phyloP scores from a whole-genome alignment of 1,284 basidiomycete genomes.

The Rhodotorula sp. region DNA sequence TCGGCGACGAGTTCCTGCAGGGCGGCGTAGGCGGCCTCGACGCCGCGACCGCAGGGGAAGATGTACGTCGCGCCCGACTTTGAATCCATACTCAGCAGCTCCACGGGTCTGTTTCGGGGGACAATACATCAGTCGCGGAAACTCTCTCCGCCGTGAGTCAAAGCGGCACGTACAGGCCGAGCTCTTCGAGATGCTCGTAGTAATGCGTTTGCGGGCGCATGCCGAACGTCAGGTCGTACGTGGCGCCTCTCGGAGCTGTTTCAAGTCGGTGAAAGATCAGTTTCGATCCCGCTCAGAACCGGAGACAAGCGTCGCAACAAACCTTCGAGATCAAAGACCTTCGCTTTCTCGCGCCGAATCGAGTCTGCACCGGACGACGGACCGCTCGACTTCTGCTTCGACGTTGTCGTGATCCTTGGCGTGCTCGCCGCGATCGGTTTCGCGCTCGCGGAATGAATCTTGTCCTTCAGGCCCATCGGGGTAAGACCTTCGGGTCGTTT shows the following conservation, averaged over 20 bases:
- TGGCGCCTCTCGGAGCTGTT: neutral
- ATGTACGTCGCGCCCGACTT: constrained; percentile 15
- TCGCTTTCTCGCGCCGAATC: neutral
- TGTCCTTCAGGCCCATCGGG: constrained; percentile 24
- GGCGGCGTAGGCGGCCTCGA: constrained; percentile 18
- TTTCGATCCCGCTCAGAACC: rapidly evolving
- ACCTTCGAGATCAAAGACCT: constrained; percentile 32
- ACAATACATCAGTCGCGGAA: neutral
- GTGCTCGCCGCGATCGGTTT: neutral
- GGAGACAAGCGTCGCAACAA: neutral
- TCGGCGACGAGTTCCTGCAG: constrained; percentile 20
- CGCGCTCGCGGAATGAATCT: neutral
- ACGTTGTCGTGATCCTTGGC: neutral
- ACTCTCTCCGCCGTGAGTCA: too few relatives aligned
- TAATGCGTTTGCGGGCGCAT: constrained; percentile 35
- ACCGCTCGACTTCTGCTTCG: neutral
- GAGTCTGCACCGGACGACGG: neutral
- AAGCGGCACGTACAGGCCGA: constrained; percentile 13
- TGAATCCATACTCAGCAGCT: constrained; percentile 34
- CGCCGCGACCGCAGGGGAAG: constrained; percentile 27
- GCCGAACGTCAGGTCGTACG: constrained; percentile 12
- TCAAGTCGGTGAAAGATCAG: neutral
- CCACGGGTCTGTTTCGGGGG: constrained; percentile 19
- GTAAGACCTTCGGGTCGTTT: constrained; percentile 36
- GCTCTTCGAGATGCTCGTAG: constrained; percentile 18